Percentiles rank a stretch among this genome's conserved stretches.
These are phyloP conservation scores for Phaeotremella fagi DNA, from an alignment of 768 basidiomycete species.

Conservation along the genomic window DNA sequence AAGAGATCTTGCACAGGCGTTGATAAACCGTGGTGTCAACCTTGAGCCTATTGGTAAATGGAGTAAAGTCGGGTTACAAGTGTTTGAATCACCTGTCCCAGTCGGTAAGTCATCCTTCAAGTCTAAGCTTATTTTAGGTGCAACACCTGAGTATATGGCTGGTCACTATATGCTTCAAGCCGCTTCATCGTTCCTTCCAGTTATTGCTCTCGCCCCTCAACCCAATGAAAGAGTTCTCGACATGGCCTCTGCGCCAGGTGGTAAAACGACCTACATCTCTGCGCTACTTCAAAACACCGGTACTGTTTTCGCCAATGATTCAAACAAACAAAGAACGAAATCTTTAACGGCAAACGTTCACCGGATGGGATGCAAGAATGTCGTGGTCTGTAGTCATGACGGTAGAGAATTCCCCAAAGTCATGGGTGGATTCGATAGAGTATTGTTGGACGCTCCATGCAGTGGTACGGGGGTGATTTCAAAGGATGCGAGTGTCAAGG, in stretches of 20 bases:
- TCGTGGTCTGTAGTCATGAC: slow-evolving; percentile 93
- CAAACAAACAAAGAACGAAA: slow-evolving; percentile 90
- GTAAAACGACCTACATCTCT: slow-evolving; percentile 96
- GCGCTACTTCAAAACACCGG: slow-evolving; percentile 97
- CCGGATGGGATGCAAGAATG: slow-evolving; percentile 95
- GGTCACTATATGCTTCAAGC: slow-evolving; percentile 99
- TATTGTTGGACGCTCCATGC: slow-evolving; percentile 93
- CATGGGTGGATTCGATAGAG: slow-evolving; percentile 98
- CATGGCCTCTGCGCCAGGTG: slow-evolving; percentile 98
- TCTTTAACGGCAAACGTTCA: slow-evolving; percentile 95
- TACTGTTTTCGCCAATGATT: slow-evolving; percentile 94
- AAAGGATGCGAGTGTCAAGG: slow-evolving; percentile 94
- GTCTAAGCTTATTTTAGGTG: slow-evolving; percentile 53
- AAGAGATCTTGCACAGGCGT: slow-evolving; percentile 85
- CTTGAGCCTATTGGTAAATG: slow-evolving; percentile 98
- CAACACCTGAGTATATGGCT: slow-evolving; percentile 96
- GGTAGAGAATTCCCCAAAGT: slow-evolving; percentile 97
- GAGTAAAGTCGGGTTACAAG: slow-evolving; percentile 98
- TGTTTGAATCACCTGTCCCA: slow-evolving; percentile 92
- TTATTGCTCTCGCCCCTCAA: slow-evolving; percentile 88
- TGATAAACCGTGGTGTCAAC: slow-evolving; percentile 94
- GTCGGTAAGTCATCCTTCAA: slow-evolving; percentile 57
- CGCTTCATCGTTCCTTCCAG: slow-evolving; percentile 97
- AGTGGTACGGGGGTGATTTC: slow-evolving; percentile 97
- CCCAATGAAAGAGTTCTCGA: slow-evolving; percentile 91